Conservation (phyloP, 805 yeast species). For the Brettanomyces naardenensis region DNA sequence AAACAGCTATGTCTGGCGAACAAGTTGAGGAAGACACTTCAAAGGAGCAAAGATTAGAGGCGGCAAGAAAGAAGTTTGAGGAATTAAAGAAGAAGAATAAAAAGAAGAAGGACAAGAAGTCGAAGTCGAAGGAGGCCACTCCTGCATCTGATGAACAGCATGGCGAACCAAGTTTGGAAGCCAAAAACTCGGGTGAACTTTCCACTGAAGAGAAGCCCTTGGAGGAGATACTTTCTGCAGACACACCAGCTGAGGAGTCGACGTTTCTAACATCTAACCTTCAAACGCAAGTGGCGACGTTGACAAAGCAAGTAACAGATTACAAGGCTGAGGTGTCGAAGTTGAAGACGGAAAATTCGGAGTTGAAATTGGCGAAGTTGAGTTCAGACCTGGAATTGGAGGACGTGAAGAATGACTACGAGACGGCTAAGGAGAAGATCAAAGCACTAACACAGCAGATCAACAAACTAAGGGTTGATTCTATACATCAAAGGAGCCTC, state of each 20-base stretch:
- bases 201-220: constrained; percentile 4
- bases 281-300: constrained; percentile 26
- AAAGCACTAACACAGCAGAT: constrained; percentile 13
- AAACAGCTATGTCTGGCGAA: too few species aligned
- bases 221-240: constrained; percentile 13
- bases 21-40: too few species aligned
- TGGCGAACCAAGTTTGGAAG: constrained; percentile 2
- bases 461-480: constrained; percentile 27
- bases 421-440: constrained; percentile 24
- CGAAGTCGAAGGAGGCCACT: constrained; percentile 4
- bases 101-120: constrained; percentile 14
- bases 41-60: constrained; percentile 27
- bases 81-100: constrained; percentile 25
- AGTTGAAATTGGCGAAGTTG: constrained; percentile 19
- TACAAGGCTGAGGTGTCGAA: constrained; percentile 7
- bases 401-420: constrained; percentile 25
- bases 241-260: constrained; percentile 12
- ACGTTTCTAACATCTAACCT: constrained; percentile 19
- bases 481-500: constrained; percentile 19
- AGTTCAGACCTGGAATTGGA: constrained; percentile 33
- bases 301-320: constrained; percentile 23
- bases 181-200: neutral
- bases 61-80: constrained; percentile 29
- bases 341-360: constrained; percentile 17
- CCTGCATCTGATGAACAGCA: neutral